Conservation (phyloP, 768 basidiomycete genomes). For the Jaapia argillacea region DNA sequence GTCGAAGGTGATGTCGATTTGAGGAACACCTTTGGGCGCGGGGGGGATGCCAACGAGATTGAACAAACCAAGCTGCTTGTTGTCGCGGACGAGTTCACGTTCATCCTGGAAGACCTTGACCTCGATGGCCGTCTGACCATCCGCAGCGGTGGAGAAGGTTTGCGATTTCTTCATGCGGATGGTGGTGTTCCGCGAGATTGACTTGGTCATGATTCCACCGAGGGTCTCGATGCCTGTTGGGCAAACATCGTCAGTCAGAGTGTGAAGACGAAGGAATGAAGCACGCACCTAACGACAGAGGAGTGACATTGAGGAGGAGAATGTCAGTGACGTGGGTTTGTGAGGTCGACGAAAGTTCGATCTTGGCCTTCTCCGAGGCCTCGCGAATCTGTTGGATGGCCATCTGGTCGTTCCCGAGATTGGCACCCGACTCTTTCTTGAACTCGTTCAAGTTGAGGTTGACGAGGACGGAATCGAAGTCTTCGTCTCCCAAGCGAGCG, state of each 20-base stretch:
- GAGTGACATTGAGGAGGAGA: constrained; percentile 87
- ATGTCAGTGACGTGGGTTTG: constrained; percentile 84
- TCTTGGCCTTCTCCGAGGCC: constrained; percentile 66
- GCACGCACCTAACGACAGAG: too few relatives aligned
- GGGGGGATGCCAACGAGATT: constrained; percentile 90
- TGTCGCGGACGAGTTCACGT: constrained; percentile 95
- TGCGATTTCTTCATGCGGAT: constrained; percentile 99
- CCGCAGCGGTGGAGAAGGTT: constrained; percentile 79
- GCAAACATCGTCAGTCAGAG: too few relatives aligned
- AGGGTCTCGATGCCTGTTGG: constrained; percentile 96
- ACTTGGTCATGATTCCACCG: constrained; percentile 99
- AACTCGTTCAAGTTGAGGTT: constrained; percentile 83
- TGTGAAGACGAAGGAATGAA: too few relatives aligned
- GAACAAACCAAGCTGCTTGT: constrained; percentile 96
- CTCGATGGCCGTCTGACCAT: constrained; percentile 90
- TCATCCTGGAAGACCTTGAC: constrained; percentile 99
- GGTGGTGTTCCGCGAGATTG: constrained; percentile 96
- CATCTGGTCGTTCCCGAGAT: constrained; percentile 68
- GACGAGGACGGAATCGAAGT: constrained; percentile 91
- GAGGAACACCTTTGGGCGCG: constrained; percentile 92
- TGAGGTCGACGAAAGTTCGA: constrained; percentile 39
- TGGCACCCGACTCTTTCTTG: constrained; percentile 88
- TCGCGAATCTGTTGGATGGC: constrained; percentile 90
- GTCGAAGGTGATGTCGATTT: constrained; percentile 95
- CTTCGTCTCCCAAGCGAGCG: constrained; percentile 92